Base-by-base conservation (phyloP, 495 filamentous ascomycete genomes). In the Penicillium manginii region DNA sequence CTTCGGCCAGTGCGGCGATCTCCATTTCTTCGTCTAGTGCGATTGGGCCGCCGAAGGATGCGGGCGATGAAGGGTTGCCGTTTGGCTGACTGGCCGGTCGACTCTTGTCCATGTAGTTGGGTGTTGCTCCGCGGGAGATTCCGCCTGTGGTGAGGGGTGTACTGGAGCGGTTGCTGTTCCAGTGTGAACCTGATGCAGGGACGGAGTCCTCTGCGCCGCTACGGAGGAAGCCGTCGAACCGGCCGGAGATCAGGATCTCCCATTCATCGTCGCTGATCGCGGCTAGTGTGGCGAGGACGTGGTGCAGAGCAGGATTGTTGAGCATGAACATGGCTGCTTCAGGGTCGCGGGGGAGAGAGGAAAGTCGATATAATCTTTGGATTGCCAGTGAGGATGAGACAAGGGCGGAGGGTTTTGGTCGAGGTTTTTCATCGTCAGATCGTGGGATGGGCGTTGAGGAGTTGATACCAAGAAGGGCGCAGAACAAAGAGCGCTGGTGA, bases 141-240 rank as follows among this genome's bases (percentile, higher is more conserved):
- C 69, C 68, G 18, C 69, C 69, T 14, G 74, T 64, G 39, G 73
- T 78, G 62, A 77, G 77, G 22, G 74, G 77, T 18, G 72, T 77
- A 52, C 69, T 78, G 29, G 78, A 79, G 15, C 80, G 76, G 37
- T 73, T 79, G 48, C 69, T 69, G 18, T 66, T 70, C 59, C 63
- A 74, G 37, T 69, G 73, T 33, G 55, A 52, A 26, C 47, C 62
- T 35, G 49, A 50, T 37, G 62, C 49, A 12, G 58, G 84, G 43
- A 81, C 64, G 14, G 77, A 61, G 55, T 83, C 83, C 63, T 96
- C 92, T 32, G 89, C 91, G n/a, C 93, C 93, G 43, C 90, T 93
- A 84, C 93, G 94, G 18, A 98, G 84, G 76, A 98, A 98, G 4
- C 93, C 93, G 68, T 98, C 94, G 66, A 99, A 98, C 37, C 93